Conservation (phyloP, 257 asterid genomes). For the Nicotiana otophora region DNA sequence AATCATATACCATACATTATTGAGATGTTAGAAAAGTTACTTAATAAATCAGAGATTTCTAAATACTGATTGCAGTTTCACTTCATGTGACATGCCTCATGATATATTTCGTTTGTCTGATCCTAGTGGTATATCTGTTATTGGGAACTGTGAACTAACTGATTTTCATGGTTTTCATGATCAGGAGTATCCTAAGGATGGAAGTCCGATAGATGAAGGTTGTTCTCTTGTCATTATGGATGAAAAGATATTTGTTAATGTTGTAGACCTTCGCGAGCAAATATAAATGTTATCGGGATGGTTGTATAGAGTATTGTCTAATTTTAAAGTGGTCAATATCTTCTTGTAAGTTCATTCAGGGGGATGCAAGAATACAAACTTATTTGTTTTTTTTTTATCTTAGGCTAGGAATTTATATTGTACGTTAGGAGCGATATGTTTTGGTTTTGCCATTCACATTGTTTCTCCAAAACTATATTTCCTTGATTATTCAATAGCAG, state of each 20-base stretch:
- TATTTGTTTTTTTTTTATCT: not conserved
- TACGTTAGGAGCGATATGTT: not conserved
- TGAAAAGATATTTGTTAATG: conserved; percentile 55
- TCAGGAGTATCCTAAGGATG: conserved; percentile 89
- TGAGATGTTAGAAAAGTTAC: too few relatives aligned
- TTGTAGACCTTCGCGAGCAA: conserved; percentile 67
- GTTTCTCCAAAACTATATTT: not conserved
- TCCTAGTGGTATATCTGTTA: conserved; percentile 71
- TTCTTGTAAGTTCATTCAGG: conserved; percentile 18
- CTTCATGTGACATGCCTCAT: conserved; percentile 51
- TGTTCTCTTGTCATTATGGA: conserved; percentile 88
- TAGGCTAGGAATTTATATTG: not conserved
- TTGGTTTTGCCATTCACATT: not conserved
- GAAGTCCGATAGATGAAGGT: conserved; percentile 68
- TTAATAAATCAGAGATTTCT: not conserved
- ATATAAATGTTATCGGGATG: not conserved
- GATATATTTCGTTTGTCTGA: conserved; percentile 95
- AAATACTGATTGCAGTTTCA: not conserved
- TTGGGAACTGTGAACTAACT: conserved; percentile 57
- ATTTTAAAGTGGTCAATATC: too few relatives aligned
- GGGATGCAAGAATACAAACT: conserved; percentile 18
- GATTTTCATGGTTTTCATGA: conserved; percentile 55
- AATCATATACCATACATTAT: too few relatives aligned
- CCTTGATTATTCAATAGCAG: not conserved
- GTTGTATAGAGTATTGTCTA: not conserved